These are phyloP conservation scores for Eucalyptus viminalis DNA, from an alignment of 345 rosid species.

Conservation along the genomic window DNA sequence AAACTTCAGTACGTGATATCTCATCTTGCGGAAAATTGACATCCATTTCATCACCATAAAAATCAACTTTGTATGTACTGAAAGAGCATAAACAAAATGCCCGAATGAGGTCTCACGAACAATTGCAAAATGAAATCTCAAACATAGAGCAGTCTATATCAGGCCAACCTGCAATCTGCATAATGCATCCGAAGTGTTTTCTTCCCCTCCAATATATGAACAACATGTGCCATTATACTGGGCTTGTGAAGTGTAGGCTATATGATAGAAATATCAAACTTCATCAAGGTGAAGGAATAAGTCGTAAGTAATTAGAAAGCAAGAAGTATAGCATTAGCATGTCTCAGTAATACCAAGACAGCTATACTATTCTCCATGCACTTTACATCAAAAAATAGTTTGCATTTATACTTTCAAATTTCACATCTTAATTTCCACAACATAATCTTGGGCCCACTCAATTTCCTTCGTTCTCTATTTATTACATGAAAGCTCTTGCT, in stretches of 20 bases:
- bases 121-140: background rate
- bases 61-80: slow-evolving; percentile 97
- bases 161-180: slow-evolving; percentile 82
- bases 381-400: background rate
- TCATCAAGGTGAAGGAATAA: background rate
- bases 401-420: background rate
- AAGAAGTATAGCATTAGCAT: background rate
- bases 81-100: slow-evolving; percentile 3
- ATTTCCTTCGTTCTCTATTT: background rate
- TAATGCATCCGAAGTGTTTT: slow-evolving; percentile 95
- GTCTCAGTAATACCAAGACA: background rate
- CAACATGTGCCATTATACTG: slow-evolving; percentile 89
- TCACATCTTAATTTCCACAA: background rate
- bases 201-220: slow-evolving; percentile 74
- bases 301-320: background rate
- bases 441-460: background rate
- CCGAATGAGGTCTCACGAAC: background rate
- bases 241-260: slow-evolving; percentile 99
- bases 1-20: slow-evolving; percentile 87
- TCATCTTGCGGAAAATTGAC: slow-evolving; percentile 99
- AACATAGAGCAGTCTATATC: background rate
- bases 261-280: background rate
- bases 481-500: background rate
- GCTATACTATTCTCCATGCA: background rate
- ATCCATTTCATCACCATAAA: slow-evolving; percentile 98